A percentile compares a stretch with the other conserved stretches of the same genome.
Conservation (phyloP, 2,329 filamentous ascomycete species). For the Stemphylium lycopersici region DNA sequence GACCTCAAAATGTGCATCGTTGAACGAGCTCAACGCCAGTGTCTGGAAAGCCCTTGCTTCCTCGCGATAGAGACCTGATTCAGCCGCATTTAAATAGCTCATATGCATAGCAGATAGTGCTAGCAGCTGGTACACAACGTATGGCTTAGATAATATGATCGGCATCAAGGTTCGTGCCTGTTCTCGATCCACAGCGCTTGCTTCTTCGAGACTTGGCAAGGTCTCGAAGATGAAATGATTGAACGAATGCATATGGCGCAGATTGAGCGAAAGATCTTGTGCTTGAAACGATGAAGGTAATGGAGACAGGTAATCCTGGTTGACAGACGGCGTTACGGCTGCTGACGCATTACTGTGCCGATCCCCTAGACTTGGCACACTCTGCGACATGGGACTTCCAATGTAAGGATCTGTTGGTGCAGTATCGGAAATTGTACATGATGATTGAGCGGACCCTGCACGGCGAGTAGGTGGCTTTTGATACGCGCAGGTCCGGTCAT, state of each 20-base stretch:
- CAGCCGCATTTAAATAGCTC: conserved; percentile 10
- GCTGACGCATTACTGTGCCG: not conserved
- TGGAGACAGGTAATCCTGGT: conserved; percentile 4
- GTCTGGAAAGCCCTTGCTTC: conserved; percentile 25
- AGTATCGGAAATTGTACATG: not conserved
- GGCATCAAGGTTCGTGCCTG: conserved; percentile 6
- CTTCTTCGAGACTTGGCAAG: too few relatives aligned
- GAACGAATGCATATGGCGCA: conserved; percentile 29
- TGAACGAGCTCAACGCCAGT: conserved; percentile 9
- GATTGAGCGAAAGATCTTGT: conserved; percentile 12
- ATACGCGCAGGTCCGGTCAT: conserved; percentile 24
- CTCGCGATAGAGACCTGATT: conserved; percentile 16
- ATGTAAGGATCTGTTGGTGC: not conserved
- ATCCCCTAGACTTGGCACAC: not conserved
- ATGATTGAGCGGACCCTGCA: conserved; percentile 1
- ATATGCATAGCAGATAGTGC: conserved; percentile 29
- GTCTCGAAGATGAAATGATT: conserved; percentile 25
- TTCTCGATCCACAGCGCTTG: too few relatives aligned
- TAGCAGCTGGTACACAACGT: conserved; percentile 20
- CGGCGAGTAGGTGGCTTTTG: conserved; percentile 2
- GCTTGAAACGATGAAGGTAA: not conserved
- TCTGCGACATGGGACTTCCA: conserved; percentile 3
- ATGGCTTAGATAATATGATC: conserved; percentile 20
- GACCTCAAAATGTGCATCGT: not conserved
- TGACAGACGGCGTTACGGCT: not conserved